Base-by-base conservation (phyloP, 257 asterid species). In the Perilla frutescens region DNA sequence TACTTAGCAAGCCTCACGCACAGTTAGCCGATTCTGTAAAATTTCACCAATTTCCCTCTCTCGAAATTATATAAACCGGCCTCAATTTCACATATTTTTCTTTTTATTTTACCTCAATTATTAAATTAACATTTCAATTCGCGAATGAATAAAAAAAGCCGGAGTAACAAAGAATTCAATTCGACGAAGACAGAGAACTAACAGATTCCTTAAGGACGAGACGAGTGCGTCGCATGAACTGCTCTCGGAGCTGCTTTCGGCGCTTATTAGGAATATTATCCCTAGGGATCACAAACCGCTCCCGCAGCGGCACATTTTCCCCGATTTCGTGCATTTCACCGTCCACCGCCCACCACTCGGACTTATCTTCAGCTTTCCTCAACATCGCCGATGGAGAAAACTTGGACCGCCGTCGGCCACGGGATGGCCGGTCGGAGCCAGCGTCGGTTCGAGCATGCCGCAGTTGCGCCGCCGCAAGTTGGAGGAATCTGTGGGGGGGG, bases 281-380 rank as follows among this genome's bases (percentile, higher is more conserved):
- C 68, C 99, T 81, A 39, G 99, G 92, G 47, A 94, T 90, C 67
- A 91, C 90, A 62, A 94, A 91, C 26, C 99, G 90, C 72, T 94
- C 99, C 55, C 97, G 83, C 26, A 75, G 93, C 4, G 96, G 97
- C 66, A 94, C 84, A 68, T 86, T 91, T 39, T 91, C 99, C 29
- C 99, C 99, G 54, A 94, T 89, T 83, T 91, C 99, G 88, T 94
- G 97, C 97, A 91, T 94, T 79, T 94, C 99, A 3, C 97, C 99
- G 76, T 94, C 99, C 34, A 91, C 91, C n/a, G 72, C 82, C 99
- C 99, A 94, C 99, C 99, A 91, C 37, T 94, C 97, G 37, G 99
- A 83, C 83, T 88, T 88, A 5, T 81, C 91, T 4, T 86, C 92
- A 48, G 79, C 56, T 77, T 85, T 91, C 54, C 82, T 84, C 70